These are phyloP conservation scores for Citeromyces siamensis DNA, from an alignment of 1,139 yeast species.

Conservation along the genomic window DNA sequence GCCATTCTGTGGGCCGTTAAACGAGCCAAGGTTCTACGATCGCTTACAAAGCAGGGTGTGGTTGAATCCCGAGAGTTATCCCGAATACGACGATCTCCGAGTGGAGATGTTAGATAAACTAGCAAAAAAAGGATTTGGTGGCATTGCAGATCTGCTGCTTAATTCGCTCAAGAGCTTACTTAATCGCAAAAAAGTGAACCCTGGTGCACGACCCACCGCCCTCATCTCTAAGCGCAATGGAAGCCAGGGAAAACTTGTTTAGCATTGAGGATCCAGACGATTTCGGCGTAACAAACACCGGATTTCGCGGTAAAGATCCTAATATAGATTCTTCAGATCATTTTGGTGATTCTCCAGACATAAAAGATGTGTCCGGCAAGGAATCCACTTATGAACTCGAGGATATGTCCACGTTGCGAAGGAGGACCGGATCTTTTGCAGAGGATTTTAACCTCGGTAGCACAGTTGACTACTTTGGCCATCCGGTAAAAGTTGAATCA, in stretches of 20 bases:
- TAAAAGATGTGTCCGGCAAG: neutral
- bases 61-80: neutral
- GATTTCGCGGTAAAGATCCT: neutral
- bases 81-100: conserved; percentile 24
- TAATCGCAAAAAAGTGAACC: conserved; percentile 10
- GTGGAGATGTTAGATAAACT: conserved; percentile 22
- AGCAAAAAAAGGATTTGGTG: conserved; percentile 26
- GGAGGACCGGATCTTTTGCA: neutral
- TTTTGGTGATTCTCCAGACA: neutral
- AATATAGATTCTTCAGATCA: neutral
- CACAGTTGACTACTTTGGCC: conserved; percentile 11
- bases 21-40: conserved; percentile 13
- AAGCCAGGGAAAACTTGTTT: neutral
- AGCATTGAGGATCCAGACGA: neutral
- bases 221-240: conserved; percentile 1
- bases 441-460: neutral
- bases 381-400: neutral
- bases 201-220: neutral
- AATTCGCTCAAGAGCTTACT: conserved; percentile 27
- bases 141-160: conserved; percentile 28
- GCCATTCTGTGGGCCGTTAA: conserved; percentile 35
- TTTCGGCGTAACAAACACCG: neutral
- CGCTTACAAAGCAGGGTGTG: conserved; percentile 4
- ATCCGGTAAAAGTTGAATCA: conserved; percentile 22
- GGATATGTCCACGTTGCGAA: neutral